Evolutionary conservation across 139 green algal species (phyloP).

Genomic region (Chloropicon primus): DNA sequence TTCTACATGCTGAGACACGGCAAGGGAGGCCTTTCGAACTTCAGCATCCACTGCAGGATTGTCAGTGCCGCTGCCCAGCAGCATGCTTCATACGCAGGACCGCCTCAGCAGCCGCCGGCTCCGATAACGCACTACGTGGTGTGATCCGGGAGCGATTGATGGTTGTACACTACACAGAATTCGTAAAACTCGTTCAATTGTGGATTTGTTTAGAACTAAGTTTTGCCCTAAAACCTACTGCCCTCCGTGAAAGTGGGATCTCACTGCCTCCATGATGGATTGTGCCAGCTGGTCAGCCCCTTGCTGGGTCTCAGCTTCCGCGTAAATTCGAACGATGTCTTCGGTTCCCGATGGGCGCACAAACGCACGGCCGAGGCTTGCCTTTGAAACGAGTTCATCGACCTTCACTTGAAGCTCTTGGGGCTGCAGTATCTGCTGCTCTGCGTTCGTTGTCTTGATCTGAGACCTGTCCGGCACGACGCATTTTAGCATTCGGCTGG

Average conservation of each 20-base stretch:
- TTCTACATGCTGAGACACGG: neutral
- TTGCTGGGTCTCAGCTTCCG: neutral
- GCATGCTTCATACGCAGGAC: too few species aligned
- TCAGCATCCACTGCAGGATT: neutral
- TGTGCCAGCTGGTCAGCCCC: neutral
- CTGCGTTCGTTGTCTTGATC: conserved; percentile 47
- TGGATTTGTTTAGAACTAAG: too few species aligned
- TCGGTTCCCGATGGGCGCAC: neutral
- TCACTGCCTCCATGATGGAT: neutral
- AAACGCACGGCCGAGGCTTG: neutral
- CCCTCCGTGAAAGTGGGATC: neutral
- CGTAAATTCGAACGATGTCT: neutral
- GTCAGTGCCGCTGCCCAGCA: too few species aligned
- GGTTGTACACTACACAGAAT: too few species aligned
- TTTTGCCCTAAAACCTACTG: too few species aligned
- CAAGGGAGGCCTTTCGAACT: neutral
- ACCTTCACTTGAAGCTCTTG: conserved; percentile 36
- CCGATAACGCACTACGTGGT: too few species aligned
- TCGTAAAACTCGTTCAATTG: too few species aligned
- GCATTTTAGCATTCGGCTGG: conserved; percentile 68
- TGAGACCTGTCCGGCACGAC: conserved; percentile 50
- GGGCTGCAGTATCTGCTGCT: conserved; percentile 51
- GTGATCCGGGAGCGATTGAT: too few species aligned
- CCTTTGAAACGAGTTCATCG: neutral
- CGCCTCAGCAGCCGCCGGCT: too few species aligned